Evolutionary conservation across 495 filamentous ascomycete species (phyloP).

Genomic region (Neurospora sp.): DNA sequence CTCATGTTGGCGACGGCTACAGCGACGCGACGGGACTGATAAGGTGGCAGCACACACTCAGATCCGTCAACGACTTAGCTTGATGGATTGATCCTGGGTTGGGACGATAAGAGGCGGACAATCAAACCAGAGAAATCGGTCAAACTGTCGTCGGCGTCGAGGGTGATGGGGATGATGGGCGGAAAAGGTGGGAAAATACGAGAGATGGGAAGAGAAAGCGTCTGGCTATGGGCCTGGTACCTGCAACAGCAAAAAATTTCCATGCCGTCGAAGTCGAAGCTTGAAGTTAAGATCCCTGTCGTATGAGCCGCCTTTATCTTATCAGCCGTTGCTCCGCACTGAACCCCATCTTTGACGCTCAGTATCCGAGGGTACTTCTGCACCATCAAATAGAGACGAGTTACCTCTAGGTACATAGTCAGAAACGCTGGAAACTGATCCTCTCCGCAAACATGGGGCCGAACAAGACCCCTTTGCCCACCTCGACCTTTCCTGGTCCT

Average conservation of each 20-base stretch:
- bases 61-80: neutral
- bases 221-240: neutral
- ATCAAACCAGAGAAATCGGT: neutral
- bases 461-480: neutral
- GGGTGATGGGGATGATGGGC: neutral
- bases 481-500: neutral
- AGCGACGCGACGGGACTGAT: neutral
- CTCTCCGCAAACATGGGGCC: neutral
- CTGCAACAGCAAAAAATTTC: conserved; percentile 3
- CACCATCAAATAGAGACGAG: neutral
- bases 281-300: neutral
- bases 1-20: conserved; percentile 17
- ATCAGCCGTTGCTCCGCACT: neutral
- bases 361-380: neutral
- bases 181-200: neutral
- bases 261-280: neutral
- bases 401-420: neutral
- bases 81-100: neutral
- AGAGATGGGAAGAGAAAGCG: conserved; percentile 11
- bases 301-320: neutral
- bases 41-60: neutral
- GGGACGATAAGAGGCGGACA: neutral
- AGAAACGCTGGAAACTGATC: neutral
- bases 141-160: neutral
- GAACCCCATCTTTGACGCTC: neutral